Conservation (phyloP, 2,329 filamentous ascomycete genomes). For the Colletotrichum sidae region DNA sequence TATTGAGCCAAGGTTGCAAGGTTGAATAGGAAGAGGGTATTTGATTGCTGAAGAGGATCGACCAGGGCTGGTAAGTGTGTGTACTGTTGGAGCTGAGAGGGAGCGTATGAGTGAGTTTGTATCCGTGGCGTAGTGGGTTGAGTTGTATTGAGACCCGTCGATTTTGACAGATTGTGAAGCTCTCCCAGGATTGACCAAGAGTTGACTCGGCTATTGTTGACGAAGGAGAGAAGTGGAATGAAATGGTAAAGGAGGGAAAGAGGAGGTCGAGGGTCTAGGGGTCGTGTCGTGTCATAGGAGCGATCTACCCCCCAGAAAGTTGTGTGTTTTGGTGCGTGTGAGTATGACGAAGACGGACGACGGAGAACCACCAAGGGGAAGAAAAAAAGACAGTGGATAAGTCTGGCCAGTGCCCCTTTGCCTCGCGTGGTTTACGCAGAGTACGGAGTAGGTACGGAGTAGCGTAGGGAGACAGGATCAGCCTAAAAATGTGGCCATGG, state of each 20-base stretch:
- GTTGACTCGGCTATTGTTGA: slow-evolving; percentile 1
- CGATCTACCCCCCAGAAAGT: slow-evolving; percentile 11
- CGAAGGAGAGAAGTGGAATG: slow-evolving; percentile 9
- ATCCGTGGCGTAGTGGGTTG: neutral
- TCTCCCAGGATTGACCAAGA: slow-evolving; percentile 7
- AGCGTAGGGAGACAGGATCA: too few relatives aligned
- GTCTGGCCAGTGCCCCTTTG: too few relatives aligned
- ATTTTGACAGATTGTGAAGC: slow-evolving; percentile 4
- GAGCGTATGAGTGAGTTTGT: slow-evolving; percentile 4
- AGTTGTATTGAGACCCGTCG: neutral
- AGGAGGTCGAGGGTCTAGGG: neutral
- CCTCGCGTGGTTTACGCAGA: neutral
- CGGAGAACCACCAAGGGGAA: neutral
- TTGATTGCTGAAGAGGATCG: slow-evolving; percentile 7
- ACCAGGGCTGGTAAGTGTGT: slow-evolving; percentile 1
- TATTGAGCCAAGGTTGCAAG: too few relatives aligned
- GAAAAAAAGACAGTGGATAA: neutral
- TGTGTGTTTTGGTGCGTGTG: slow-evolving; percentile 1
- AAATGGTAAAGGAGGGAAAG: slow-evolving; percentile 1
- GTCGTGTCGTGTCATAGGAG: neutral
- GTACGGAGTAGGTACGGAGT: neutral
- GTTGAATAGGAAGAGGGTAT: too few relatives aligned
- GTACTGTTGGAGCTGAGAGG: neutral
- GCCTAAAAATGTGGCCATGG: too few relatives aligned
- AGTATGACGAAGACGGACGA: slow-evolving; percentile 5